Evolutionary conservation across 2,329 filamentous ascomycete genomes (phyloP), one percentile per base, ranked within the genome.

Genomic region (Penicillium sp.): DNA sequence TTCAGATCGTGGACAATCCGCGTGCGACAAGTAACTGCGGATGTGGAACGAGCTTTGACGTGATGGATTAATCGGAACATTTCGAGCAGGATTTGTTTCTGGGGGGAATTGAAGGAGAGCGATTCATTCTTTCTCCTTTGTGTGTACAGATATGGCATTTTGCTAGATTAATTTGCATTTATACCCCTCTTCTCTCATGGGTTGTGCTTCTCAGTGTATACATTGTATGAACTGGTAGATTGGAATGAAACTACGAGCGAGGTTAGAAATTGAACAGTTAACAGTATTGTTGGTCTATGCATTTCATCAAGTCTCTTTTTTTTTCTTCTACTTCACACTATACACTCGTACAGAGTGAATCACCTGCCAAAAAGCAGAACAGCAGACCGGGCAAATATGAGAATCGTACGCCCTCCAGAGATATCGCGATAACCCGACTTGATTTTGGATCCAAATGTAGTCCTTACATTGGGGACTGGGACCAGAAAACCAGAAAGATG

Each of bases 1-100:
- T 99, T 74, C 96, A 96, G 80, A 91, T 99, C 66, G 87, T 91
- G 54, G 92, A 96, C 64, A 99, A 97, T 67, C 94, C 94, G 0
- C 79, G 85, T 33, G 94, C 94, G 4, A 91, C 89, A 51, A 97
- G 92, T 74, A 96, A 90, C 71, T 99, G 94, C 77, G 94, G 94
- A 1, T 99, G 94, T 73, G 94, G 94, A 7, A 97, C 93, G 13
- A 97, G 93, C 70, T 99, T 99, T 74, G 52, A 54, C 29, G 52
- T 54, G 29, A 44, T 39, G 36, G 51, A 46, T 49, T 55, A 45
- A 56, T 20, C 2, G 3, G 13, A 45, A 48, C 45, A 37, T 30
- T 36, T 44, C 29, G 7, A 24, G 26, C 10, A n/a, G 24, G 15
- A n/a, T n/a, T 42, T 42, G 24, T 42, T 29, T 15, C 6, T 21